phyloP scores from a whole-genome alignment of 805 yeast species.

The Groenewaldozyma salmanticensis region DNA sequence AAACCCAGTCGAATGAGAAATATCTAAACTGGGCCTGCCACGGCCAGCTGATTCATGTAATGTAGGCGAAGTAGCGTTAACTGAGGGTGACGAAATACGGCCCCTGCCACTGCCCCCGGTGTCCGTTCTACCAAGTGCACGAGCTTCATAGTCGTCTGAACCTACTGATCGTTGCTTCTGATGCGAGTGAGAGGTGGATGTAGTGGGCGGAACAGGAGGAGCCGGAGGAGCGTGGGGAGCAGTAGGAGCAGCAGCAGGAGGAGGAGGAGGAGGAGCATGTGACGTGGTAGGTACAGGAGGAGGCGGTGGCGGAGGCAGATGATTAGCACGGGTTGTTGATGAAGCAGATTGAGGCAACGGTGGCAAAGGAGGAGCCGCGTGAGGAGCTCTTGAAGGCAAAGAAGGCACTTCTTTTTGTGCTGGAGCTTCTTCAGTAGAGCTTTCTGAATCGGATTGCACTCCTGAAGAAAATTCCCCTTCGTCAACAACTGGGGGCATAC shows the following conservation, averaged over 20 bases:
- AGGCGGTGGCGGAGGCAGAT: constrained; percentile 10
- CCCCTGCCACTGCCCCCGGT: too few species aligned
- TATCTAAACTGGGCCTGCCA: constrained; percentile 6
- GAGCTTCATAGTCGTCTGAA: too few species aligned
- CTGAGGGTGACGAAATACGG: constrained; percentile 18
- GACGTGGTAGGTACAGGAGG: constrained; percentile 16
- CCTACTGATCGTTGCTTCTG: too few species aligned
- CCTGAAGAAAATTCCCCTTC: too few species aligned
- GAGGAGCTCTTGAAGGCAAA: too few species aligned
- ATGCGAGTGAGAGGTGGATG: too few species aligned
- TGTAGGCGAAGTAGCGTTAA: constrained; percentile 12
- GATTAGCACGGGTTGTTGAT: too few species aligned
- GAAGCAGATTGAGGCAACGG: background rate
- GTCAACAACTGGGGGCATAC: constrained; percentile 16
- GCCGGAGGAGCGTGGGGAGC: constrained; percentile 17
- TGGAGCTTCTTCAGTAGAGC: too few species aligned
- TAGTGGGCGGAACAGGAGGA: too few species aligned
- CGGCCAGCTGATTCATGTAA: constrained; percentile 8
- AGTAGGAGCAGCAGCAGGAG: constrained; percentile 13
- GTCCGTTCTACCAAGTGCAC: too few species aligned
- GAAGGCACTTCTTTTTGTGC: too few species aligned
- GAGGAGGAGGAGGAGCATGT: constrained; percentile 11
- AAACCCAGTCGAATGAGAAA: constrained; percentile 6
- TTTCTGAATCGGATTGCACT: too few species aligned
- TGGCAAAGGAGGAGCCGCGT: background rate